phyloP scores from a whole-genome alignment of 139 green algal genomes.

The Coccomyxa sp. region DNA sequence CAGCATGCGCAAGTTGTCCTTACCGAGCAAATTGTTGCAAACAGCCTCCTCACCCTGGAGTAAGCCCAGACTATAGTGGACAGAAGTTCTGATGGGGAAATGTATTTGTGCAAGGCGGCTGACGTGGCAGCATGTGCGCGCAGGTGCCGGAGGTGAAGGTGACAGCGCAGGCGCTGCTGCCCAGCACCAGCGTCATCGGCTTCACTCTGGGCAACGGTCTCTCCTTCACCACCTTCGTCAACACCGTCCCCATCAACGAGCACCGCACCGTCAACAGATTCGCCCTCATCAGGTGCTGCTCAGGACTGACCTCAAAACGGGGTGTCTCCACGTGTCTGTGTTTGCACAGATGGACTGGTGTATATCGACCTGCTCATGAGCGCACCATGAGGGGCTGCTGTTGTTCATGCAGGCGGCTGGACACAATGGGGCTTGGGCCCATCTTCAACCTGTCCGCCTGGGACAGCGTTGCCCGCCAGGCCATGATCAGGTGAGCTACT shows the following conservation, averaged over 20 bases:
- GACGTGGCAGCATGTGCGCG: neutral
- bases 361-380: no score
- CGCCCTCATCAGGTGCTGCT: constrained; percentile 70
- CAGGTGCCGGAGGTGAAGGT: constrained; percentile 62
- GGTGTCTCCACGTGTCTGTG: no score
- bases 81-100: no score
- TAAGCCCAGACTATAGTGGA: no score
- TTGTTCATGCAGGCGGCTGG: no score
- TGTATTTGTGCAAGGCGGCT: neutral
- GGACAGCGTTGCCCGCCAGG: constrained; percentile 55
- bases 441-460: constrained; percentile 48
- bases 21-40: no score
- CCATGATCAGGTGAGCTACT: constrained; percentile 61
- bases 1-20: no score
- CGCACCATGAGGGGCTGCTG: no score
- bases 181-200: constrained; percentile 63
- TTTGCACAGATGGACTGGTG: no score
- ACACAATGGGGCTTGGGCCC: constrained; percentile 15
- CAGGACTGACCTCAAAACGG: no score
- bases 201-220: constrained; percentile 66
- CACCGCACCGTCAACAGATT: constrained; percentile 71
- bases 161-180: constrained; percentile 61
- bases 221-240: constrained; percentile 76
- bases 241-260: constrained; percentile 70
- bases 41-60: no score